Evolutionary conservation across 208 protist genomes (phyloP).

Genomic region (Phytomonas sp.): DNA sequence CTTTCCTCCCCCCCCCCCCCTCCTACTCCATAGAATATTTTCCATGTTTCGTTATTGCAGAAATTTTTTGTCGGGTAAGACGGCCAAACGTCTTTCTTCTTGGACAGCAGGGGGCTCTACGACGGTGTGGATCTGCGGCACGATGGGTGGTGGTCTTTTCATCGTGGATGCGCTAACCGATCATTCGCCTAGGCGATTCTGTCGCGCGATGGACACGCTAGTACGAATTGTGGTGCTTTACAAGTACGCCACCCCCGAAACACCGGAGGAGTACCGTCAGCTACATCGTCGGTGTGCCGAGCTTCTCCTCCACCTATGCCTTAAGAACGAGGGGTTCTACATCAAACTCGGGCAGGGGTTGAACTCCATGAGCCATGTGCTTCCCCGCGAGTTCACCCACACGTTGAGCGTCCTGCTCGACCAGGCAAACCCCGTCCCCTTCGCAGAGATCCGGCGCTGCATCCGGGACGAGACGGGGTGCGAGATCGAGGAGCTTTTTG

Average conservation of each 20-base stretch:
- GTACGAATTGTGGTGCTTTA: constrained; percentile 40
- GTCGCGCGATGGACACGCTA: constrained; percentile 35
- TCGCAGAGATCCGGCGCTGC: constrained; percentile 32
- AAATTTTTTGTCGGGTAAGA: constrained; percentile 8
- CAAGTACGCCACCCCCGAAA: constrained; percentile 51
- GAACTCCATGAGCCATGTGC: constrained; percentile 83
- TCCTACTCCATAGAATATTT: constrained; percentile 1
- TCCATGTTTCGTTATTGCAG: background rate
- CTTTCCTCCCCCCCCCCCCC: constrained; percentile 1
- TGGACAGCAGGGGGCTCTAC: background rate
- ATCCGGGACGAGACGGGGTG: constrained; percentile 61
- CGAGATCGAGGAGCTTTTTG: constrained; percentile 70
- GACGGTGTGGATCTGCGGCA: constrained; percentile 8
- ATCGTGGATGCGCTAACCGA: constrained; percentile 40
- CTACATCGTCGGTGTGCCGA: constrained; percentile 42
- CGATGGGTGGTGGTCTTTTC: constrained; percentile 16
- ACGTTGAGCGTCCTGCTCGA: constrained; percentile 66
- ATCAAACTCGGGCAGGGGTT: constrained; percentile 84
- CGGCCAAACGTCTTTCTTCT: constrained; percentile 17
- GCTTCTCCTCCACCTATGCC: constrained; percentile 44
- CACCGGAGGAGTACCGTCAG: constrained; percentile 38
- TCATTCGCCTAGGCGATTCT: constrained; percentile 54
- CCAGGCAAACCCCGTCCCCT: constrained; percentile 40
- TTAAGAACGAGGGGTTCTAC: constrained; percentile 84
- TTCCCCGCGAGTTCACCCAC: constrained; percentile 78